These are phyloP conservation scores for Fennellomyces sp. DNA, from an alignment of 371 early-diverging fungal genomes.

Conservation along the genomic window DNA sequence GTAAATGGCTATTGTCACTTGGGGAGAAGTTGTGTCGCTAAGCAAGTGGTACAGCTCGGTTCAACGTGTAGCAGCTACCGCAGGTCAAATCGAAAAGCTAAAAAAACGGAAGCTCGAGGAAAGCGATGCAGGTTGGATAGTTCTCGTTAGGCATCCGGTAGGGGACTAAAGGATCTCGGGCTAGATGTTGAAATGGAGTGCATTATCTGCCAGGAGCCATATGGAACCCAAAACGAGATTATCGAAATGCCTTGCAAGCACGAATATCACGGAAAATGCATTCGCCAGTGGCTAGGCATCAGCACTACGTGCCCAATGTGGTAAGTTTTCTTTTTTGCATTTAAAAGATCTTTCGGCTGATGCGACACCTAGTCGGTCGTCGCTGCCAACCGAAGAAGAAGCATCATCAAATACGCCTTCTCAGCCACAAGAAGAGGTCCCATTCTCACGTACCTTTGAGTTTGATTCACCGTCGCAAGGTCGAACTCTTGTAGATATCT, in stretches of 20 bases:
- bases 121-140: not conserved
- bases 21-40: not conserved
- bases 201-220: conserved; percentile 22
- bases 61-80: not conserved
- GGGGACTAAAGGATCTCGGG: not conserved
- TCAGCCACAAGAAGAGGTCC: too few species aligned
- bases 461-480: too few species aligned
- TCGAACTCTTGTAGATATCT: too few species aligned
- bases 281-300: conserved; percentile 16
- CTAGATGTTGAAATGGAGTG: conserved; percentile 9
- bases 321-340: conserved; percentile 14
- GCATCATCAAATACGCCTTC: too few species aligned
- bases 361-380: not conserved
- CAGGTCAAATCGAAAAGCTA: not conserved
- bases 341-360: not conserved
- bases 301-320: conserved; percentile 26
- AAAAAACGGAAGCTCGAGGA: not conserved
- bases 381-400: too few species aligned
- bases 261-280: conserved; percentile 24
- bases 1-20: too few species aligned
- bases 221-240: conserved; percentile 3
- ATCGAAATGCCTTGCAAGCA: conserved; percentile 23
- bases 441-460: too few species aligned
- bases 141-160: not conserved
- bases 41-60: not conserved